Evolutionary conservation across 768 basidiomycete genomes (phyloP), one percentile per base, ranked within the genome.

Genomic region (Tubosaeta brunneosetosa): DNA sequence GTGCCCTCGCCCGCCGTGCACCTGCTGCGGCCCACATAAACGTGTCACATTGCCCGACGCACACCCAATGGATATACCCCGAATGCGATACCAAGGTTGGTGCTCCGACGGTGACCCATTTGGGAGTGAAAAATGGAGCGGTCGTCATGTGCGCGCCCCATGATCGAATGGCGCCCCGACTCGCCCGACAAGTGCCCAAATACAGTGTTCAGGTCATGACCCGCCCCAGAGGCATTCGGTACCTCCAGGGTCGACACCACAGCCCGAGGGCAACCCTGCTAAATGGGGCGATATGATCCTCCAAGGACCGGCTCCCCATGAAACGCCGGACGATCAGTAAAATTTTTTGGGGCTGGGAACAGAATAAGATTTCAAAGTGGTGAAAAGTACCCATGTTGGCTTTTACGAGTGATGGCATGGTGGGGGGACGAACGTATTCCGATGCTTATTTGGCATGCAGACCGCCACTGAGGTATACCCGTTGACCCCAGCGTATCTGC

Each of bases 1-100:
- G 22, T 22, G 38, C 14, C 34, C n/a, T 36, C 14, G 22, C 22
- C 12, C 12, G 5, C 12, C 12, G 41, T 2, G 6, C 41, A 8
- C 37, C 58, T 50, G 50, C 50, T 45, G 47, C 32, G 54, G 50
- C 16, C 50, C 12, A 14, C 46, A 49, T 10, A 43, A 55, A 63
- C 63, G 63, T 59, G 59, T 54, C 53, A 40, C 6, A 51, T 53
- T 10, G 33, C 37, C 57, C 60, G 57, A 63, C 57, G 43, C 44
- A 16, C 27, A 48, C 45, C 2, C 29, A 29, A 29, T 2, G 29
- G 6, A 29, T 1, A 29, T 29, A 29, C 29, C 29, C 29, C 29
- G 29, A 29, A 9, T 40, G 17, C 38, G 38, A 17, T 12, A 14
- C 26, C 19, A 52, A 49, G 51, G 45, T 61, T 56, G 33, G 43